Evolutionary conservation across 768 basidiomycete species (phyloP).

Genomic region (Naganishia friedmannii): DNA sequence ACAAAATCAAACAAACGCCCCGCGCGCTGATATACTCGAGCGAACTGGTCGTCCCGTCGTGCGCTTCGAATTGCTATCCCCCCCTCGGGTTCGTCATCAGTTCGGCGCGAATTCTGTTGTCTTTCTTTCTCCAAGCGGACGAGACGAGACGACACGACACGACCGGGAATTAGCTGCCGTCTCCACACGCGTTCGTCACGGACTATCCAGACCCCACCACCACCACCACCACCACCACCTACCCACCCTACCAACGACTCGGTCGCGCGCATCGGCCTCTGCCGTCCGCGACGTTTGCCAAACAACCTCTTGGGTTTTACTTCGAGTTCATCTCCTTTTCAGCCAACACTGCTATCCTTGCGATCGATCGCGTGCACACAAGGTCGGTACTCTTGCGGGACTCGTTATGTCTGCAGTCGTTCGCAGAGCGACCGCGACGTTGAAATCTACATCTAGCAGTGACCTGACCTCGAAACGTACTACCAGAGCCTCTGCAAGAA

Average conservation of each 20-base stretch:
- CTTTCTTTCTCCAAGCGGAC: not conserved
- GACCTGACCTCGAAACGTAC: conserved; percentile 23
- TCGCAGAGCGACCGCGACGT: conserved; percentile 21
- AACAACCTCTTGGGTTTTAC: too few species aligned
- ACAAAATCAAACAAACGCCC: too few species aligned
- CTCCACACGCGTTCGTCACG: not conserved
- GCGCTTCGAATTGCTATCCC: not conserved
- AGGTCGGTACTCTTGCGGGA: conserved; percentile 17
- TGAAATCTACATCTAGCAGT: conserved; percentile 10
- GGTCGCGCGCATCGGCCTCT: not conserved
- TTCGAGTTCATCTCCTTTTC: not conserved
- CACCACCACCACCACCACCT: too few species aligned
- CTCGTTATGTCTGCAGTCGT: conserved; percentile 24
- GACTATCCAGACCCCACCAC: not conserved
- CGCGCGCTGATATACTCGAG: not conserved
- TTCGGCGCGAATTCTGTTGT: too few species aligned
- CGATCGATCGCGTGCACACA: not conserved
- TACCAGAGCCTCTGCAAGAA: conserved; percentile 15
- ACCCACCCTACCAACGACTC: not conserved
- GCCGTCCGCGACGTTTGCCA: not conserved
- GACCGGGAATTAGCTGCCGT: conserved; percentile 1
- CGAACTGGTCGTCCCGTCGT: not conserved
- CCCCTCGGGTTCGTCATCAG: not conserved
- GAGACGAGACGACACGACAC: too few species aligned
- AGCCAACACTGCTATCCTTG: not conserved